Base-by-base conservation (phyloP, 495 filamentous ascomycete genomes). In the Penicillium pulvis region DNA sequence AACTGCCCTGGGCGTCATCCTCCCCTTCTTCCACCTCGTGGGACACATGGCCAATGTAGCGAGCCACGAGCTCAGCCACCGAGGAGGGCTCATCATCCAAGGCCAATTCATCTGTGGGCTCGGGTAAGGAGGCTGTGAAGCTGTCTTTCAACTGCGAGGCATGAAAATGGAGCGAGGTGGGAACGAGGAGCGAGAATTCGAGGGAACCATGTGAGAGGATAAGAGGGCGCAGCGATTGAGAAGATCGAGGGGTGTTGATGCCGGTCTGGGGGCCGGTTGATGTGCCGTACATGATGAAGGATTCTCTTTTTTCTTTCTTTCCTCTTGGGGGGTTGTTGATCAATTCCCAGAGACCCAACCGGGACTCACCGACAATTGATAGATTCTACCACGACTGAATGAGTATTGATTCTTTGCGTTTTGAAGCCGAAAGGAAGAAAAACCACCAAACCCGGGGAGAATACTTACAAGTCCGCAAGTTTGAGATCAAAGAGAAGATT, bases 11-110 rank as follows among this genome's bases (percentile, higher is more conserved):
- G 3, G 85, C 80, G 72, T 92, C 90, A 66, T 97, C 93, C 71
- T 97, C 94, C 14, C 91, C 93, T 58, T 92, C 89, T 19, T 93
- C 87, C 3, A 97, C 88, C 73, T 97, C 90, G 53, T 82, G 73
- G 55, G 92, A 91, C 41, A 96, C 83, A 75, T 91, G 90, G 54
- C 91, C 92, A 66, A 98, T 87, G 68, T 93, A 98, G 56, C 94
- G 84, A 43, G 91, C 91, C 6, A 98, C 91, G 30, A 98, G 83
- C 75, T 98, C 94, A 16, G 89, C 73, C 14, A 90, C 83, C 9
- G 94, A 98, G 0, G 94, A 98, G 6, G 94, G 94, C 79, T 98
- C 94, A 63, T 98, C 94, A 74, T 98, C 94, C 68, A 93, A 90
- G 42, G 95, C 94, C 62, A 98, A 85, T 77, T 98, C 94, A 72